phyloP scores from a whole-genome alignment of 148 eudicot species.

The Arctostaphylos glauca region DNA sequence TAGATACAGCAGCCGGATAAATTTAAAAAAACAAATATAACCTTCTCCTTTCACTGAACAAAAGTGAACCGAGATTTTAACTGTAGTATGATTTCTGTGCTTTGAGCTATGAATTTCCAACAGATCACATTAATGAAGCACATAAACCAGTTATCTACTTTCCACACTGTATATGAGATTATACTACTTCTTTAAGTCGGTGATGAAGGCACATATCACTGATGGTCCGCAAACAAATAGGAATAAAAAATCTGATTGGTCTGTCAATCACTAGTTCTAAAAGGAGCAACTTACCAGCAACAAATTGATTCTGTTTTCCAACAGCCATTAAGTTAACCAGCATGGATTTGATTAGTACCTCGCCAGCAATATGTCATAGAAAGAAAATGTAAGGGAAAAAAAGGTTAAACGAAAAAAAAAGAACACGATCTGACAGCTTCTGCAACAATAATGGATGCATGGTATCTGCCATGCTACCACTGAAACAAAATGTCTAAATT shows the following conservation, averaged over 20 bases:
- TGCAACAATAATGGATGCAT: neutral
- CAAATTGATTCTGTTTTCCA: slow-evolving; percentile 85
- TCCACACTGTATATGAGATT: neutral
- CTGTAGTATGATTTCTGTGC: neutral
- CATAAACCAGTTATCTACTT: neutral
- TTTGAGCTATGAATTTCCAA: neutral
- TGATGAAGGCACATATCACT: neutral
- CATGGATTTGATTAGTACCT: slow-evolving; percentile 29
- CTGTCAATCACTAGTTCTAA: neutral
- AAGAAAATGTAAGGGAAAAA: slow-evolving; percentile 11
- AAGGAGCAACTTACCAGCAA: slow-evolving; percentile 75
- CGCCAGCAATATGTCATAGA: slow-evolving; percentile 25
- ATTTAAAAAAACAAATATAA: neutral
- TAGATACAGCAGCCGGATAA: neutral
- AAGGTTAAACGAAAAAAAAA: neutral
- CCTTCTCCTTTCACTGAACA: neutral
- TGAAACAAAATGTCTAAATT: neutral
- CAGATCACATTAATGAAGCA: neutral
- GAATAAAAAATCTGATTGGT: neutral
- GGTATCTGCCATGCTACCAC: neutral
- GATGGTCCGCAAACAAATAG: neutral
- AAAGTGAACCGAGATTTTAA: neutral
- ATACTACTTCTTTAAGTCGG: neutral
- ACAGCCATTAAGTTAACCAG: slow-evolving; percentile 31
- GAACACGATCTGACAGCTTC: slow-evolving; percentile 13